Evolutionary conservation across 352 stramenopile genomes (phyloP), one percentile per base, ranked within the genome.

Genomic region (Chloridella minuta): DNA sequence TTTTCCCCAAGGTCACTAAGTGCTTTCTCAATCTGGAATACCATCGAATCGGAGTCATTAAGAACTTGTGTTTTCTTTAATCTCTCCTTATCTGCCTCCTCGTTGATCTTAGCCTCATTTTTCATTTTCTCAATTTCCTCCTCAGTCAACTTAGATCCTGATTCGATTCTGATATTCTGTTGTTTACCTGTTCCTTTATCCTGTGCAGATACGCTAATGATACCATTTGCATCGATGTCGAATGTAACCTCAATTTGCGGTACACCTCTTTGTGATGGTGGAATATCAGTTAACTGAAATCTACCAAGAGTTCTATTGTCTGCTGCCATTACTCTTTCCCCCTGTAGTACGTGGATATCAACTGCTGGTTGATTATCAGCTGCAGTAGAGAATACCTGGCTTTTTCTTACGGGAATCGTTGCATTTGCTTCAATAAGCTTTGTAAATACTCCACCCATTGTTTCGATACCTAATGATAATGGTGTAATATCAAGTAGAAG

Each of bases 401-500:
- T 92, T 86, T 94, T 94, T 80, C 92, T 92, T 0, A 92, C 91
- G 2, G 92, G 93, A 87, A 96, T 87, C 2, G 92, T 94, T 4
- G 92, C 95, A 88, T 97, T 97, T 87, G 95, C 93, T 28, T 96
- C 93, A 52, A 98, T 92, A 25, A 98, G 89, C 30, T 96, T 91
- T 24, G 97, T 97, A 95, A 98, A 98, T 18, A 93, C 90, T n/a
- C 96, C 95, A 86, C 97, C 95, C 0, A 94, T 94, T 1, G 94
- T 98, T 90, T 98, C 94, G 52, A 99, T 95, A 2, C 96, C 96
- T 86, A 99, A 92, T 0, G 94, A 96, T 28, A 99, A 90, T 0
- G 96, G 95, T 2, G 97, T 94, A 21, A 98, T 96, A 89, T 98
- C 95, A 88, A 99, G 92, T 88, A 98, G 93, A n/a, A 99, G 90